These are phyloP conservation scores for Lolium multiflorum DNA, from an alignment of 176 grass and related monocot genomes.

Conservation along the genomic window DNA sequence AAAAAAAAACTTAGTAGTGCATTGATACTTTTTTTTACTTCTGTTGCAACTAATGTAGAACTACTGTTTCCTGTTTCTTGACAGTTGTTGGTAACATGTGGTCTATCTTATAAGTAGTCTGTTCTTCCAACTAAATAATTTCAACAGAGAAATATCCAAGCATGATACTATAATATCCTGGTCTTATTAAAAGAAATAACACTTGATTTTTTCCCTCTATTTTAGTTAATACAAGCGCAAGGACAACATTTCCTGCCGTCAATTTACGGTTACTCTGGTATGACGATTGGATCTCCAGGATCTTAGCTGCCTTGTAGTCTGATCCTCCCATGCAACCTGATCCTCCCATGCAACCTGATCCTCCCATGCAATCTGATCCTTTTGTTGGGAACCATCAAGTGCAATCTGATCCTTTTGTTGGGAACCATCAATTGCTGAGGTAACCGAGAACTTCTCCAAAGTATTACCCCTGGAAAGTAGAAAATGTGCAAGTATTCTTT, in stretches of 20 bases:
- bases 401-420: not conserved
- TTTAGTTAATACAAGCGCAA: not conserved
- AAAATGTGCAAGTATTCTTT: slow-evolving; percentile 16
- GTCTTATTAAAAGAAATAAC: not conserved
- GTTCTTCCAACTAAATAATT: not conserved
- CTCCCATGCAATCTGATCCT: not conserved
- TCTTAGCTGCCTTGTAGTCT: not conserved
- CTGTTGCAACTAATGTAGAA: not conserved
- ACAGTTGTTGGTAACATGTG: not conserved
- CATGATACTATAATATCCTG: not conserved
- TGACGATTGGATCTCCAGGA: not conserved
- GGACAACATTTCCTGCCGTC: not conserved
- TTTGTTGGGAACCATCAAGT: not conserved
- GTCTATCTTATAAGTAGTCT: not conserved
- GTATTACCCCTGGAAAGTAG: not conserved
- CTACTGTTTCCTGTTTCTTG: not conserved
- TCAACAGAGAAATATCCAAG: slow-evolving; percentile 5
- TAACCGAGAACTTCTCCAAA: slow-evolving; percentile 23
- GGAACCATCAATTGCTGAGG: not conserved
- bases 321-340: not conserved
- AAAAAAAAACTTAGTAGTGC: too few relatives aligned
- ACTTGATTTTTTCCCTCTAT: not conserved
- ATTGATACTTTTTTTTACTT: not conserved
- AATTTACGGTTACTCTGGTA: not conserved
- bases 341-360: not conserved